Base-by-base conservation (phyloP, 371 early-diverging fungal genomes). In the Syncephalastrum contaminatum region DNA sequence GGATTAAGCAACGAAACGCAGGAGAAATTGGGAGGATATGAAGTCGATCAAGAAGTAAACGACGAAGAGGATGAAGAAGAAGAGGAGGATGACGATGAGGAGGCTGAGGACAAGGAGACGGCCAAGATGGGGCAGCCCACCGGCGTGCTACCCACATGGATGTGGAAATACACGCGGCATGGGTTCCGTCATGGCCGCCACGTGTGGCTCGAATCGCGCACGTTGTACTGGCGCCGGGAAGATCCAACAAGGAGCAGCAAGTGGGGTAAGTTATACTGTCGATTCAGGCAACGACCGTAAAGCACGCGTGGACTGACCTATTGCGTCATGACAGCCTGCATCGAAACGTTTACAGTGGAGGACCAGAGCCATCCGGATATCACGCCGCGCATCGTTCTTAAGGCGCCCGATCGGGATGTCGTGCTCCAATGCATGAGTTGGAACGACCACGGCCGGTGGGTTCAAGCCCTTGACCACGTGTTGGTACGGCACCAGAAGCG, bases 161-260 rank as follows among this genome's bases (percentile, higher is more conserved):
- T 59, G 53, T 59, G 59, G 59, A 59, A 59, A 19, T 53, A 47
- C 27, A 59, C 59, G 25, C 45, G 53, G 10, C 43, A 43, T 5
- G 58, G 27, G 4, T 25, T 27, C n/a, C 59, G 59, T 1, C 59
- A 59, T 48, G 42, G 36, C 22, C 53, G 53, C 13, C 48, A 48
- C 39, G 53, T 48, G 16, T 59, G 59, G 59, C 45, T 59, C 8
- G 49, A 53, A 21, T 54, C 59, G 16, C 16, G 24, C 15, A 49
- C 40, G 2, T 13, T 59, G 13, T 53, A 53, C 21, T 59, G 59
- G 59, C 53, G 48, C 27, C 25, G 43, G n/a, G 30, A 54, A 7
- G 48, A 40, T 24, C 40, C 40, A 43, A 16, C 22, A 1, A 46
- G 47, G 10, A 15, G 16, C 16, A 13, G 27, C 16, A 54, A 46